Base-by-base conservation (phyloP, 257 asterid species). In the Solanum arcanum region DNA sequence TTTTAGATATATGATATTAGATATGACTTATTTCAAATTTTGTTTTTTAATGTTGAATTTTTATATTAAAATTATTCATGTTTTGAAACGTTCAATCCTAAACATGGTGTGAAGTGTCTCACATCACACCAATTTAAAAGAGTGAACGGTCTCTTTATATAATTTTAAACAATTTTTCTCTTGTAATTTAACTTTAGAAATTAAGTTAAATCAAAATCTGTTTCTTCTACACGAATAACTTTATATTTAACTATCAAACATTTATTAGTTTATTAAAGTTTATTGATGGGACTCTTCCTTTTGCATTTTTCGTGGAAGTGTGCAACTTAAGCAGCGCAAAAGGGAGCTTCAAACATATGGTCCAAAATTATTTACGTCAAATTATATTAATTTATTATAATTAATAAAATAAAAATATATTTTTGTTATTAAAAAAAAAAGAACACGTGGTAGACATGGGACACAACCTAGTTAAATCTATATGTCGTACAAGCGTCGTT, bases 121-220 rank as follows among this genome's bases (percentile, higher is more conserved):
- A 25, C 18, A 12, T 66, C 2, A 12, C 1, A 12, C 1, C 13
- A 0, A 66, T 12, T 66, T 11, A 62, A 62, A 66, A 7, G 1
- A 6, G 18, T 13, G 5, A 66, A 1, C 3, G 7, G 0, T 25
- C 4, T 25, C 7, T 66, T 66, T 13, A 66, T 62, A 64, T n/a
- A 1, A n/a, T 66, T 12, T 25, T 12, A 9, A 25, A 25, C 0
- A 25, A 12, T 25, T 12, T n/a, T 5, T 66, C 0, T 12, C 8
- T 66, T 0, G 3, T 66, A 0, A 66, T 2, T 0, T 66, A 9
- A 12, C 1, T 66, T 66, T 27, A 0, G 1, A 66, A 1, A 12
- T 12, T 66, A 66, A 66, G 0, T 25, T 25, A 25, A 2, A 25
- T 9, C 1, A 12, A n/a, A 0, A 12, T 64, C 1, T 25, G 5